Evolutionary conservation across 169 alveolate species (phyloP).

Genomic region (Toxoplasma gondii): DNA sequence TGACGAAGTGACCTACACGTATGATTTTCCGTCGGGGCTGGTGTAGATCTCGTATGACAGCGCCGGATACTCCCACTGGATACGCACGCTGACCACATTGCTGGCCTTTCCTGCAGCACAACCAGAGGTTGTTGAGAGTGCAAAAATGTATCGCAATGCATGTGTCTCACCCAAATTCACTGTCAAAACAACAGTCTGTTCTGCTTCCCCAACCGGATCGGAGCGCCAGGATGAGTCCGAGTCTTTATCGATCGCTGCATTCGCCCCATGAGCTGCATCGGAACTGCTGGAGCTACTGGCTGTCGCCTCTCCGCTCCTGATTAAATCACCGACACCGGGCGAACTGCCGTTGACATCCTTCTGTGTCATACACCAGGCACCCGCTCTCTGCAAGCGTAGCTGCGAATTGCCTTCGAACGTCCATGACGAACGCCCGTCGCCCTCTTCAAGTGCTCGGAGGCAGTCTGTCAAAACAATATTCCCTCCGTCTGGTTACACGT

Average conservation of each 20-base stretch:
- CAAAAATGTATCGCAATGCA: background rate
- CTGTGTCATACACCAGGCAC: slow-evolving; percentile 84
- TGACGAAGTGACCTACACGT: slow-evolving; percentile 67
- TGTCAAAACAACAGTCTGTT: slow-evolving; percentile 75
- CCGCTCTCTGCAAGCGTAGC: slow-evolving; percentile 79
- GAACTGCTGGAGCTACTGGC: slow-evolving; percentile 72
- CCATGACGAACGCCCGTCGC: slow-evolving; percentile 85
- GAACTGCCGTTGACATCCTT: slow-evolving; percentile 76
- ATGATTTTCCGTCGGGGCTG: slow-evolving; percentile 82
- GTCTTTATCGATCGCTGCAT: slow-evolving; percentile 84
- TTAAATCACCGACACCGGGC: slow-evolving; percentile 85
- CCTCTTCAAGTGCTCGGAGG: slow-evolving; percentile 82
- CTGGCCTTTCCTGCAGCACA: slow-evolving; percentile 63
- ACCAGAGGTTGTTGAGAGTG: background rate
- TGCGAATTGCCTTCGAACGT: slow-evolving; percentile 85
- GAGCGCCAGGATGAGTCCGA: slow-evolving; percentile 91
- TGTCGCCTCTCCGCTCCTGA: slow-evolving; percentile 70
- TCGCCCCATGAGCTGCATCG: slow-evolving; percentile 77
- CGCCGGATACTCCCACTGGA: slow-evolving; percentile 92
- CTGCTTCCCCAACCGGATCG: slow-evolving; percentile 79
- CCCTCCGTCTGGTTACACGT: slow-evolving; percentile 61
- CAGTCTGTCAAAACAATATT: slow-evolving; percentile 78
- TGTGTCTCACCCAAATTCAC: slow-evolving; percentile 77
- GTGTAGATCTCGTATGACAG: slow-evolving; percentile 83
- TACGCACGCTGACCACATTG: slow-evolving; percentile 78